Conservation (phyloP, 768 basidiomycete species). For the Termitomyces sp. region DNA sequence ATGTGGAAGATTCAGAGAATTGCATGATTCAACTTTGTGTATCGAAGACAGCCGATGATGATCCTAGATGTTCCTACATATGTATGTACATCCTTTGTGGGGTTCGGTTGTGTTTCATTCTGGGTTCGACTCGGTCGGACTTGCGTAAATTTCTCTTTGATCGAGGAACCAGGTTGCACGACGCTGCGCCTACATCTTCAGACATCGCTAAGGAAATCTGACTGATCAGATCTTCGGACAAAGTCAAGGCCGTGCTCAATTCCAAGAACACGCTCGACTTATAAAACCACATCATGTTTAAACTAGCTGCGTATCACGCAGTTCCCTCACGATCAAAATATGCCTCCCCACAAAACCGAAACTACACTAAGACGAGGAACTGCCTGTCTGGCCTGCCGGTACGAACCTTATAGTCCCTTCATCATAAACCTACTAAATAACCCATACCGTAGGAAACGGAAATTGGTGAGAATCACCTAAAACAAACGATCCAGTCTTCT, state of each 20-base stretch:
- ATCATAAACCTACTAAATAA: background rate
- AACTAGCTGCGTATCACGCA: background rate
- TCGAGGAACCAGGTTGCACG: background rate
- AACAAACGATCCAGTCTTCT: background rate
- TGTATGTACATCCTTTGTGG: background rate
- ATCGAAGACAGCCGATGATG: background rate
- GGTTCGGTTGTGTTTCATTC: background rate
- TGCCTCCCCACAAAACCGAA: conserved; percentile 17
- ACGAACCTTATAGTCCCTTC: conserved; percentile 8
- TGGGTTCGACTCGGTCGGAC: conserved; percentile 6
- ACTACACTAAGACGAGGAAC: conserved; percentile 31
- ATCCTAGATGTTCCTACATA: background rate
- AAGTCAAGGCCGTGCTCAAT: conserved; percentile 2
- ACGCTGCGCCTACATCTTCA: background rate
- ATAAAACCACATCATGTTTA: conserved; percentile 2
- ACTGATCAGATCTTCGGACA: conserved; percentile 5
- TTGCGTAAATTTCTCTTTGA: conserved; percentile 4
- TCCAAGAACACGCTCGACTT: background rate
- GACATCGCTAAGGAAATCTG: background rate
- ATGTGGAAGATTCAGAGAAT: background rate
- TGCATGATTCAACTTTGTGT: background rate
- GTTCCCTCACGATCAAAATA: background rate
- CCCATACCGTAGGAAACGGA: conserved; percentile 29
- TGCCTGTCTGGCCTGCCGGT: conserved; percentile 41
- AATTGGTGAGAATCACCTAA: conserved; percentile 36